Evolutionary conservation across 768 basidiomycete species (phyloP), one percentile per base, ranked within the genome.

Genomic region (Leccinum aurantiacum): DNA sequence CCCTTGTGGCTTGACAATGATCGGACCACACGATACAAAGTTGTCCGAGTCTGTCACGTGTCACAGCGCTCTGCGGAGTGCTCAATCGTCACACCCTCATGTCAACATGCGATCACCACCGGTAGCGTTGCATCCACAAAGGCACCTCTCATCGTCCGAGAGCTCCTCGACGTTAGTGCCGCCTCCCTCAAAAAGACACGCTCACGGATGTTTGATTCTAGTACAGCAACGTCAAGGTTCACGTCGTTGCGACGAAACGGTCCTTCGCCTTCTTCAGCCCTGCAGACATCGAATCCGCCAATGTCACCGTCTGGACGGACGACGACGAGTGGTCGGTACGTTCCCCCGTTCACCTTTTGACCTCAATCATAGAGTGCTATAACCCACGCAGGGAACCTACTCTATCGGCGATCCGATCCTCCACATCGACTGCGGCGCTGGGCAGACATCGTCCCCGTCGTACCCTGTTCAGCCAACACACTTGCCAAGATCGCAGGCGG

Each of bases 41-140:
- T 24, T 1, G 24, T 24, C 24, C 24, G 24, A 24, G 24, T 24
- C 24, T 24, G 24, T 24, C 24, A 24, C 24, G 24, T 1, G 24
- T 24, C 24, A 24, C 24, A 24, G 24, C 24, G 24, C 24, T 24
- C 15, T 63, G 29, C 25, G 49, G 51, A 61, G 14, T 29, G 17
- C 44, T 5, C 54, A 35, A 44, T 22, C 27, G 57, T 57, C 55
- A 68, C 64, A 65, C 1, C 54, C 22, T 60, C 55, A 44, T 19
- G 41, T n/a, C 41, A 41, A 22, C 22, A 22, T 22, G 22, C 22
- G 2, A 86, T 98, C 60, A 88, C 91, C 0, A 92, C 93, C 0
- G 95, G 96, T 17, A 95, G 92, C 69, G 96, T 99, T 7, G 95
- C 96, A 0, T 93, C 93, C 54, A 84, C 98, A 70, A 98, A 98